Evolutionary conservation across 148 eudicot species (phyloP).

Genomic region (Beta vulgaris): DNA sequence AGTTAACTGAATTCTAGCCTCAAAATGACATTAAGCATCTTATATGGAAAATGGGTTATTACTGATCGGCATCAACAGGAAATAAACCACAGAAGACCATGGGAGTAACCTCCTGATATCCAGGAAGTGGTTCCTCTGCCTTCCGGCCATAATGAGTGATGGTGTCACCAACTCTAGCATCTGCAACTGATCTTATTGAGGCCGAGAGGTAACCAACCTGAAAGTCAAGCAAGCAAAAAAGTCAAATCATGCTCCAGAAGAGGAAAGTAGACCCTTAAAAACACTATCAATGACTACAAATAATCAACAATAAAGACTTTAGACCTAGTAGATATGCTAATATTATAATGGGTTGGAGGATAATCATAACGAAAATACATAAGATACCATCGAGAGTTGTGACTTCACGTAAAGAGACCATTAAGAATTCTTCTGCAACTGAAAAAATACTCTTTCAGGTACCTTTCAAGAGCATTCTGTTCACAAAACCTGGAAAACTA

Average conservation of each 20-base stretch:
- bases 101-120: conserved; percentile 90
- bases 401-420: not conserved
- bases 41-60: conserved; percentile 22
- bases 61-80: conserved; percentile 97
- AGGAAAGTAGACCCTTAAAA: not conserved
- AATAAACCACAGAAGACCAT: conserved; percentile 99
- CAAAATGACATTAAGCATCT: not conserved
- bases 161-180: conserved; percentile 99
- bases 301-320: not conserved
- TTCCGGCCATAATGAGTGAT: conserved; percentile 66
- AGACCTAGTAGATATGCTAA: not conserved
- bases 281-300: not conserved
- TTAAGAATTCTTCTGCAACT: not conserved
- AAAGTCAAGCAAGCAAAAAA: conserved; percentile 16
- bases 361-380: not conserved
- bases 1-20: not conserved
- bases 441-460: not conserved
- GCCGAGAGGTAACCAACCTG: conserved; percentile 98
- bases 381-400: not conserved
- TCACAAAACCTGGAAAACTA: too few relatives aligned
- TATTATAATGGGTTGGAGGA: not conserved
- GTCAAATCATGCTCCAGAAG: conserved; percentile 7
- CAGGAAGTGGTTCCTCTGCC: conserved; percentile 80
- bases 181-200: conserved; percentile 95
- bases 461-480: not conserved